phyloP scores from a whole-genome alignment of 2,329 filamentous ascomycete genomes.

The Macrophomina phaseolina region DNA sequence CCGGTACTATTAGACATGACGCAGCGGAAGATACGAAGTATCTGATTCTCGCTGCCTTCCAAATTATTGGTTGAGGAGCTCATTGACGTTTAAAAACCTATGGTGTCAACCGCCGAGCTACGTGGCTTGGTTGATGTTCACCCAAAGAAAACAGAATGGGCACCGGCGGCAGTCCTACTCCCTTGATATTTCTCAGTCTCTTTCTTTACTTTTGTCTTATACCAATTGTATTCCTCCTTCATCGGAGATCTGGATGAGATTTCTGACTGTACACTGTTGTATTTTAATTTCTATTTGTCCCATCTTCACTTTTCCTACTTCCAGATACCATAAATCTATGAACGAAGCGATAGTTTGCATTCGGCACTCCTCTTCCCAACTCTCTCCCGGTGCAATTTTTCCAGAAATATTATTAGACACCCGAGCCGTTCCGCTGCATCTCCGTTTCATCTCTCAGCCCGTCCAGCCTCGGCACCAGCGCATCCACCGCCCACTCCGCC shows the following conservation, averaged over 20 bases:
- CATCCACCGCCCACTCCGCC: not conserved
- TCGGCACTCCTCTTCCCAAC: not conserved
- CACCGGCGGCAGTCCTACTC: too few species aligned
- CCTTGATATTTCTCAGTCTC: too few species aligned
- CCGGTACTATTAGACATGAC: slow-evolving; percentile 7
- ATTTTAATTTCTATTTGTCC: not conserved
- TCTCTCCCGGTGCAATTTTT: not conserved
- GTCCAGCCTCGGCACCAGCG: not conserved
- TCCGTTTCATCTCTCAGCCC: not conserved
- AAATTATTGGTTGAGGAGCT: too few species aligned
- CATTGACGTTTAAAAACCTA: too few species aligned
- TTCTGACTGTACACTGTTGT: not conserved
- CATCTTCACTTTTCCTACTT: not conserved
- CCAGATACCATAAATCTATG: not conserved
- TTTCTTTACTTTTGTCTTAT: too few species aligned
- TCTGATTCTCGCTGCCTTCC: too few species aligned
- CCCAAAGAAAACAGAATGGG: too few species aligned
- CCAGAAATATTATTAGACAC: not conserved
- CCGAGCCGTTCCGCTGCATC: not conserved
- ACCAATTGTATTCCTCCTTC: not conserved
- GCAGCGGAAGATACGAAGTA: too few species aligned
- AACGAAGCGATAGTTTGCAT: not conserved
- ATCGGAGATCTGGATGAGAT: not conserved
- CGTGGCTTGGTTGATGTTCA: too few species aligned
- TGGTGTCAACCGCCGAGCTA: too few species aligned